A percentile compares a stretch with the other conserved stretches of the same genome.
phyloP scores from a whole-genome alignment of 2,329 filamentous ascomycete species.

The Kalmusia sp. region DNA sequence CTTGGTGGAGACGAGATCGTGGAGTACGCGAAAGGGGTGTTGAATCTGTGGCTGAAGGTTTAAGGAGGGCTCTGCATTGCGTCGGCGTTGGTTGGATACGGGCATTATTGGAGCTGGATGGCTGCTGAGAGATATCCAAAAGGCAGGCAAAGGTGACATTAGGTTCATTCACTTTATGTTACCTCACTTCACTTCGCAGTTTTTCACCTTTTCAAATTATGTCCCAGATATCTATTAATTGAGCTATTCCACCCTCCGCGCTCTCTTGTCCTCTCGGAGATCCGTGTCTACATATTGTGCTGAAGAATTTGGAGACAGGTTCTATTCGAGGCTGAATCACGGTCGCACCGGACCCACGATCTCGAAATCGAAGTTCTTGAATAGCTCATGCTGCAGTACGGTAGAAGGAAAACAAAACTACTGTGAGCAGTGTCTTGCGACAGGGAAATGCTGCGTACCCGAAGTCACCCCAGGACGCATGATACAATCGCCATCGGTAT shows the following conservation, averaged over 20 bases:
- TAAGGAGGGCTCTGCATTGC: conserved; percentile 37
- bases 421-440: no score
- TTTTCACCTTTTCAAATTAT: neutral
- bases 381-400: no score
- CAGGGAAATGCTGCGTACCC: no score
- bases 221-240: neutral
- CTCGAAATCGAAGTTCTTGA: no score
- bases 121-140: conserved; percentile 3
- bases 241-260: neutral
- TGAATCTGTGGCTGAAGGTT: conserved; percentile 59
- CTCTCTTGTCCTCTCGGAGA: neutral
- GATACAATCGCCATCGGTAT: no score
- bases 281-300: neutral
- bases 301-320: no score
- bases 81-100: conserved; percentile 34
- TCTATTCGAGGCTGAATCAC: no score
- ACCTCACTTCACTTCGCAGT: neutral
- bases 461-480: no score
- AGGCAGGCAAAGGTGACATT: conserved; percentile 4
- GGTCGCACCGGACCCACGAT: no score
- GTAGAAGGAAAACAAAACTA: no score
- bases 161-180: conserved; percentile 3
- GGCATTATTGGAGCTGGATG: conserved; percentile 6
- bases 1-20: conserved; percentile 94
- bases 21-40: conserved; percentile 80